These are phyloP conservation scores for Stagonosporopsis tanaceti DNA, from an alignment of 2,329 filamentous ascomycete species.

Conservation along the genomic window DNA sequence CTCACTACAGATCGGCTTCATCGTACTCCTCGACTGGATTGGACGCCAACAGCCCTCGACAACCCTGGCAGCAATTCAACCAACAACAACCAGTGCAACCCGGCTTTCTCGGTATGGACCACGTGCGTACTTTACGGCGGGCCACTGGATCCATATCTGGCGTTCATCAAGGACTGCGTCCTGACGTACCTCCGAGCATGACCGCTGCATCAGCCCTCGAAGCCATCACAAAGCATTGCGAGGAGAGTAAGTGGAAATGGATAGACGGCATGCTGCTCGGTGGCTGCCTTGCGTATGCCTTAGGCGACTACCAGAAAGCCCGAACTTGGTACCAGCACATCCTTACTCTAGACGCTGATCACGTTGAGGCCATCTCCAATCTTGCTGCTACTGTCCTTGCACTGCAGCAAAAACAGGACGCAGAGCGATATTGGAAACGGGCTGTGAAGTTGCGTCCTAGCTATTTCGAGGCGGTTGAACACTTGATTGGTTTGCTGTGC, in stretches of 20 bases:
- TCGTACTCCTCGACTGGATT: constrained; percentile 34
- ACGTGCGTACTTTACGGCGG: constrained; percentile 41
- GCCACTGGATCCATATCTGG: constrained; percentile 45
- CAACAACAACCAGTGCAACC: constrained; percentile 34
- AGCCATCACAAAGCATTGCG: constrained; percentile 47
- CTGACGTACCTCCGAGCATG: constrained; percentile 45
- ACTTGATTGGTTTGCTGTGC: constrained; percentile 88
- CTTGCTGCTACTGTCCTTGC: constrained; percentile 88
- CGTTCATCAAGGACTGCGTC: constrained; percentile 37
- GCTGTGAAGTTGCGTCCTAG: constrained; percentile 85
- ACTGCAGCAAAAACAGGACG: constrained; percentile 81
- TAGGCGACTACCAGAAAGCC: constrained; percentile 83
- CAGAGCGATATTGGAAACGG: constrained; percentile 82
- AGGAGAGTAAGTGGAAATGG: constrained; percentile 66
- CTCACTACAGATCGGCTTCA: constrained; percentile 43
- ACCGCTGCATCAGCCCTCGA: constrained; percentile 49
- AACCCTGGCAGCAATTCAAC: constrained; percentile 37
- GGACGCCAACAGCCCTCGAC: constrained; percentile 29
- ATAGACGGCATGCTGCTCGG: constrained; percentile 90
- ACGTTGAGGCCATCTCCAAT: constrained; percentile 94
- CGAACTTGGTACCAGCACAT: constrained; percentile 77
- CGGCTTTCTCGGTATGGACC: constrained; percentile 35
- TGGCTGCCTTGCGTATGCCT: constrained; percentile 88
- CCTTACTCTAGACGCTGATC: constrained; percentile 66
- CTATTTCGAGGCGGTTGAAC: constrained; percentile 94